These are phyloP conservation scores for Nakaseomyces sp. DNA, from an alignment of 1,139 yeast species.

Conservation along the genomic window DNA sequence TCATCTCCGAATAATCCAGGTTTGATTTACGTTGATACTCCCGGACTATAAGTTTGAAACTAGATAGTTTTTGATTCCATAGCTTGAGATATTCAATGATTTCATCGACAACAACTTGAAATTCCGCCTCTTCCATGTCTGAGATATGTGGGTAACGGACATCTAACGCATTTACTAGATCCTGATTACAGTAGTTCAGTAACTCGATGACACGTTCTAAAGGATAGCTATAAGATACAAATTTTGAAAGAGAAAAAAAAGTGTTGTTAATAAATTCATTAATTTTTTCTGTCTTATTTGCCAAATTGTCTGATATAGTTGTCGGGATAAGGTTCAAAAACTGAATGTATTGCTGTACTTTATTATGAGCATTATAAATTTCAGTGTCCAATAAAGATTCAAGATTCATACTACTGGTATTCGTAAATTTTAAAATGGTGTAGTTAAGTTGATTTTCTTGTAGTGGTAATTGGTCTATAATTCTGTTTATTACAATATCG, in stretches of 20 bases:
- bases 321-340: neutral
- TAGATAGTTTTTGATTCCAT: constrained; percentile 3
- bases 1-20: neutral
- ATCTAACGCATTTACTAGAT: neutral
- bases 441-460: constrained; percentile 37
- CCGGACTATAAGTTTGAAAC: constrained; percentile 2
- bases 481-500: constrained; percentile 16
- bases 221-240: neutral
- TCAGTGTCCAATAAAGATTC: neutral
- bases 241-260: neutral
- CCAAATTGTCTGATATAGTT: neutral
- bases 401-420: neutral
- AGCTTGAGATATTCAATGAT: constrained; percentile 12
- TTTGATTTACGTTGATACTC: constrained; percentile 4
- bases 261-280: neutral
- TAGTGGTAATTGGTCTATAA: constrained; percentile 41
- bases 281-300: neutral
- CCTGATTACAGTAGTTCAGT: neutral
- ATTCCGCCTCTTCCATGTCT: neutral
- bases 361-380: neutral
- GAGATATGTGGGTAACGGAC: neutral
- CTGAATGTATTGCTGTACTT: neutral
- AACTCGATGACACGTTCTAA: neutral
- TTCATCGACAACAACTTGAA: constrained; percentile 10
- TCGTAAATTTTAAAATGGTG: constrained; percentile 7